Evolutionary conservation across 164 flowering plant species (phyloP), one percentile per base, ranked within the genome.

Genomic region (Aristolochia contorta): DNA sequence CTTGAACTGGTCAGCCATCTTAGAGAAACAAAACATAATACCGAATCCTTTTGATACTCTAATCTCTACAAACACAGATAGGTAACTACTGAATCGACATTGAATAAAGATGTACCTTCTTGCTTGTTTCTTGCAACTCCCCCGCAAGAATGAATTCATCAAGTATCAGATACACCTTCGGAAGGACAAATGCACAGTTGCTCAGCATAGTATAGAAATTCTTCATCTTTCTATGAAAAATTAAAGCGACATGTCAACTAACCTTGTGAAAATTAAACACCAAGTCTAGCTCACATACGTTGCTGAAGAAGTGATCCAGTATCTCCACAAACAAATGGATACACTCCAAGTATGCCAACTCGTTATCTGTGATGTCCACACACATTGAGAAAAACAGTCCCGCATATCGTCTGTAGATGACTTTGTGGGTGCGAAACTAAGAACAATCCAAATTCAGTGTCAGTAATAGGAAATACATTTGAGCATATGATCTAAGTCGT

Each of bases 121-220:
- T 93, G 86, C 99, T 93, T 30, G 99, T 93, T 80, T 93, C 99
- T 76, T 90, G 97, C 62, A 93, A 89, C 73, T 93, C 99, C 64
- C 99, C 99, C 70, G 99, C 99, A 59, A 93, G 96, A 73, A 93
- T 93, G 77, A 90, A 93, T 68, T 93, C 99, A 71, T 90, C 99
- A 12, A 93, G 82, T 74, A 90, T 90, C 67, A 93, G 78, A 74
- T 90, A 90, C 15, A 93, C 99, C 99, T 93, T 53, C 9, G 12
- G 7, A 37, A 6, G 7, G 43, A 10, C 43, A 37, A 37, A 37
- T 37, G 43, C 43, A 37, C 12, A 37, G 43, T 37, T 37, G 10
- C 12, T 37, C 43, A 37, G 43, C 43, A 37, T 6, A 10, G 43
- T 10, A 37, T 10, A 37, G 3, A 0, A 3, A 3, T 37, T 3